A percentile compares a stretch with the other conserved stretches of the same genome.
These are phyloP conservation scores for Ruellia speciosa DNA, from an alignment of 305 asterid genomes.

Conservation along the genomic window DNA sequence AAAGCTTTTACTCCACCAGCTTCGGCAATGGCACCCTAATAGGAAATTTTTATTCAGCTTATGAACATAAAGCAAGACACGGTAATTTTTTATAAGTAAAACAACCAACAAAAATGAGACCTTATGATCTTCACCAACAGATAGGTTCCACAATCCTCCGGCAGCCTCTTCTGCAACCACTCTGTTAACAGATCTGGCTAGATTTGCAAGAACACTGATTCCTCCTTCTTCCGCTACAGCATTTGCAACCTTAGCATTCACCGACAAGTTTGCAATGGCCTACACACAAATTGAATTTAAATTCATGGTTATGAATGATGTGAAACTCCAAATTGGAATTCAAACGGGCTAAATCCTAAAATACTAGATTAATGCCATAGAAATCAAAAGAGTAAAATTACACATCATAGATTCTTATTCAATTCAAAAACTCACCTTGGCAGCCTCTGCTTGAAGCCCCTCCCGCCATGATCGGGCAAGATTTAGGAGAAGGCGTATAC, in stretches of 20 bases:
- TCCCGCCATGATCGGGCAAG: slow-evolving; percentile 81
- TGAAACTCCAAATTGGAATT: slow-evolving; percentile 3
- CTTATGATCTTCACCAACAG: slow-evolving; percentile 96
- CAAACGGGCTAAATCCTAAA: not conserved
- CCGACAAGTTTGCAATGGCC: slow-evolving; percentile 93
- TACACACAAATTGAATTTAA: slow-evolving; percentile 24
- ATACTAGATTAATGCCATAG: not conserved
- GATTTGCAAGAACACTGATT: slow-evolving; percentile 50
- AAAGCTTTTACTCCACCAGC: slow-evolving; percentile 88
- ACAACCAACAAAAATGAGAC: slow-evolving; percentile 26
- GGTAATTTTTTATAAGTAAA: not conserved
- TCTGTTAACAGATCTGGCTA: slow-evolving; percentile 73
- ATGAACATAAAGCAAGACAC: slow-evolving; percentile 13
- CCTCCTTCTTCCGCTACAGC: slow-evolving; percentile 97
- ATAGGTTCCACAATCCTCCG: slow-evolving; percentile 96
- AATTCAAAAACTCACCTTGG: slow-evolving; percentile 46
- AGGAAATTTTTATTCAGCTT: slow-evolving; percentile 20
- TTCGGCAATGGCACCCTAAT: slow-evolving; percentile 75
- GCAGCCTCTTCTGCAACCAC: slow-evolving; percentile 96
- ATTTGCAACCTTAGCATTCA: slow-evolving; percentile 84
- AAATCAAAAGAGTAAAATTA: not conserved
- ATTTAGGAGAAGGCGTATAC: slow-evolving; percentile 59
- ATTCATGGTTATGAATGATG: slow-evolving; percentile 14
- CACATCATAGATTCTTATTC: slow-evolving; percentile 2
- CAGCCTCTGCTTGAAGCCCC: slow-evolving; percentile 93